Percentiles rank a stretch among this genome's conserved stretches.
phyloP scores from a whole-genome alignment of 805 yeast genomes.

The Pichia gijzeniarum region DNA sequence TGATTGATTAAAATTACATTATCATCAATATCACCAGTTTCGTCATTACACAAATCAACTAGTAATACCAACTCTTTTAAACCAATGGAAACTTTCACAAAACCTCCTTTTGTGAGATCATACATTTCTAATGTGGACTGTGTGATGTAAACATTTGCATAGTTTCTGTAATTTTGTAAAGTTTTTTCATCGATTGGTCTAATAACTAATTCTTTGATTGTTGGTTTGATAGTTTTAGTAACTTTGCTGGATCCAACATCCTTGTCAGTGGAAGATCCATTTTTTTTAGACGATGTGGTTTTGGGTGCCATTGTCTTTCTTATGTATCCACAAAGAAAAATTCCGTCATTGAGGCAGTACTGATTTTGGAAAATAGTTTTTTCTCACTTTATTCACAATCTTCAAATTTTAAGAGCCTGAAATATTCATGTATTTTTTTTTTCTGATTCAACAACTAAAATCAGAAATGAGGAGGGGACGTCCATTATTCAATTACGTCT shows the following conservation, averaged over 20 bases:
- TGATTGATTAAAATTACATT: constrained; percentile 25
- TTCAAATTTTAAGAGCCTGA: too few species aligned
- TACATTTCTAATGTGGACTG: constrained; percentile 16
- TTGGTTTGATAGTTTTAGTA: constrained; percentile 17
- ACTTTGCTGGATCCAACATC: constrained; percentile 3
- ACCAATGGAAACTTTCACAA: constrained; percentile 25
- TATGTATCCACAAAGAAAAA: not conserved
- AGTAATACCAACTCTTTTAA: constrained; percentile 13
- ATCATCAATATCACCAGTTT: constrained; percentile 20
- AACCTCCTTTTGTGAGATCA: constrained; percentile 22
- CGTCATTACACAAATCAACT: constrained; percentile 14
- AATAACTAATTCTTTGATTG: constrained; percentile 23
- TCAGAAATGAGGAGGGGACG: not conserved
- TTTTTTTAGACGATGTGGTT: not conserved
- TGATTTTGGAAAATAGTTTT: too few species aligned
- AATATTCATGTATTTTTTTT: too few species aligned
- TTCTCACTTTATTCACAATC: too few species aligned
- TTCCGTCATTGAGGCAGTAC: not conserved
- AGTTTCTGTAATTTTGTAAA: constrained; percentile 9
- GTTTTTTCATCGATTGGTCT: constrained; percentile 19
- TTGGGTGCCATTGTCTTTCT: constrained; percentile 5
- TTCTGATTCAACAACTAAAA: not conserved
- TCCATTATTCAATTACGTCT: not conserved
- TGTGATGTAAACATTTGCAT: constrained; percentile 22
- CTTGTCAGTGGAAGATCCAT: not conserved